Conservation (phyloP, 495 filamentous ascomycete genomes). For the Entonaema liquescens region DNA sequence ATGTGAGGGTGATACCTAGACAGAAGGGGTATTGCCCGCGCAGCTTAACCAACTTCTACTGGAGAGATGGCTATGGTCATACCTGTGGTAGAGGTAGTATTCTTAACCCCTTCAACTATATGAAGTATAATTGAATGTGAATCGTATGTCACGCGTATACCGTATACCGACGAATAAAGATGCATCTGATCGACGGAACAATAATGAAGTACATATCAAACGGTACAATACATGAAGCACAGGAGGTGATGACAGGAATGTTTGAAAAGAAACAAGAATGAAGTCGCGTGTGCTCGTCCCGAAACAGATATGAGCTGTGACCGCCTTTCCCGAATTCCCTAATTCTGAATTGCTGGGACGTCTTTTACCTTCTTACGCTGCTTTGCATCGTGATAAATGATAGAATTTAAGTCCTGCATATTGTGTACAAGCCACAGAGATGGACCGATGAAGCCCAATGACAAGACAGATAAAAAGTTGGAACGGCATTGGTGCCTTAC, state of each 20-base stretch:
- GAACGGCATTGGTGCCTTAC: slow-evolving; percentile 41
- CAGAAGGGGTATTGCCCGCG: slow-evolving; percentile 8
- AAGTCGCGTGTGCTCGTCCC: slow-evolving; percentile 9
- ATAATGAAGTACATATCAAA: slow-evolving; percentile 6
- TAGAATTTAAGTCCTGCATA: slow-evolving; percentile 3
- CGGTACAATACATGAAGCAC: too few relatives aligned
- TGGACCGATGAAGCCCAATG: slow-evolving; percentile 42
- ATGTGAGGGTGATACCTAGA: slow-evolving; percentile 4
- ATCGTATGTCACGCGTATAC: slow-evolving; percentile 17
- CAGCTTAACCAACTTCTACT: background rate
- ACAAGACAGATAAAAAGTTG: slow-evolving; percentile 13
- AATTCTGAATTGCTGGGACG: slow-evolving; percentile 10
- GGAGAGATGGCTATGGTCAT: background rate
- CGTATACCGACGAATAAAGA: too few relatives aligned
- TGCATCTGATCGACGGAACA: slow-evolving; percentile 24
- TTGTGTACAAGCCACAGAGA: slow-evolving; percentile 24
- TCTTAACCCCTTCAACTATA: background rate
- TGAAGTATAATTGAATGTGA: background rate
- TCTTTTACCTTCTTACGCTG: too few relatives aligned
- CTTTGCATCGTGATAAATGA: slow-evolving; percentile 35
- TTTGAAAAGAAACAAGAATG: slow-evolving; percentile 10
- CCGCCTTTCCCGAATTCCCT: slow-evolving; percentile 30
- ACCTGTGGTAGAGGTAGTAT: background rate
- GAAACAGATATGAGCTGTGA: slow-evolving; percentile 32
- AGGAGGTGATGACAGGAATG: background rate